Evolutionary conservation across 2,329 filamentous ascomycete species (phyloP), one percentile per base, ranked within the genome.

Genomic region (Periglandula ipomoeae): DNA sequence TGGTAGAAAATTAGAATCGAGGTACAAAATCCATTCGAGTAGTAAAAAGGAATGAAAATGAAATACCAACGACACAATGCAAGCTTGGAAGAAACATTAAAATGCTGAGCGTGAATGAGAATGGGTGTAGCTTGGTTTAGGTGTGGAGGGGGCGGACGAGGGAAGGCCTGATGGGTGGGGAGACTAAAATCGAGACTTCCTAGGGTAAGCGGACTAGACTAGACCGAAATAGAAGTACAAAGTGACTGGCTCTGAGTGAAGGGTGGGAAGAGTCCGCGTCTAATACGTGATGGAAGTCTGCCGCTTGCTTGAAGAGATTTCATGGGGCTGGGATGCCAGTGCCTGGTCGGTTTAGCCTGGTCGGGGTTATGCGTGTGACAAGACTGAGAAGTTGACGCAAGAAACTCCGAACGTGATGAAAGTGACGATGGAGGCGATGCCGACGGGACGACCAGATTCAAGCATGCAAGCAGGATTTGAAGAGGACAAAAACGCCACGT

Each of bases 231-330:
- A 40, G 32, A 47, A 35, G 30, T 40, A 22, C 24, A 44, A 48
- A 47, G 50, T 38, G 35, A 44, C 41, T 39, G 17, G 34, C 22
- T 22, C 20, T 37, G 17, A 38, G 41, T 42, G 41, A 26, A 44
- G 45, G 37, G 26, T 40, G 41, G 46, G 47, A 40, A 26, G 19
- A 39, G 44, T 44, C 38, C 20, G 47, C 47, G 50, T 51, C 50
- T 48, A 52, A 48, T 51, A 45, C 41, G 43, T 52, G 50, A 51
- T 50, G 43, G n/a, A 41, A 40, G 17, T 38, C 46, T 52, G 45
- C 43, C 44, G 46, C 20, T 40, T 47, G n/a, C n/a, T 35, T 19
- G 47, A 38, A 40, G 35, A 40, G 46, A 41, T 44, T 49, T 45
- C 39, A 32, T 46, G 34, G 32, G 47, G 42, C 27, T 42, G 41